These are phyloP conservation scores for Artemisia tridentata DNA, from an alignment of 129 eudicot genomes.

Conservation along the genomic window DNA sequence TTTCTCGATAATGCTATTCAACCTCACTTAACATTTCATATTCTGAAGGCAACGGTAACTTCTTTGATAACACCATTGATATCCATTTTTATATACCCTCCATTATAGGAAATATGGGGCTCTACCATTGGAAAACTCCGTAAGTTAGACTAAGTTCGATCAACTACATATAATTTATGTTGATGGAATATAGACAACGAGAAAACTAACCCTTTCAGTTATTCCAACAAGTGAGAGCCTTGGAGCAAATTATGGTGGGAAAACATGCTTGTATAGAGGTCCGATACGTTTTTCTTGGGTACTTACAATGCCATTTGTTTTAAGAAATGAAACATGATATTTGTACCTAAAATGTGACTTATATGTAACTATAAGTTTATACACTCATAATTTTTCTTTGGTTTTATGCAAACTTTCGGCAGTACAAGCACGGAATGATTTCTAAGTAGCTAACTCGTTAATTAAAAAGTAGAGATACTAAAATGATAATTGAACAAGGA, in stretches of 20 bases:
- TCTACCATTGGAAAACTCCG: slow-evolving; percentile 1
- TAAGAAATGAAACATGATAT: slow-evolving; percentile 39
- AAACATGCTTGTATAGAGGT: slow-evolving; percentile 12
- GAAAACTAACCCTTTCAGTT: slow-evolving; percentile 32
- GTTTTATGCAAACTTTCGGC: not conserved
- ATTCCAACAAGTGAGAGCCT: slow-evolving; percentile 53
- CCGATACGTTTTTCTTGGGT: slow-evolving; percentile 27
- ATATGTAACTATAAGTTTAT: not conserved
- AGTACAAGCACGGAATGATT: too few species aligned
- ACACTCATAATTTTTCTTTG: not conserved
- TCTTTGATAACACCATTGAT: slow-evolving; percentile 42
- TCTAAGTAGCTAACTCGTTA: too few species aligned
- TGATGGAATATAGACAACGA: not conserved
- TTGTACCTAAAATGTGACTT: not conserved
- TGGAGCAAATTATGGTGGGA: slow-evolving; percentile 55
- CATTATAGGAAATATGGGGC: slow-evolving; percentile 14
- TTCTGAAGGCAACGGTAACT: slow-evolving; percentile 45
- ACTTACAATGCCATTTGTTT: slow-evolving; percentile 38
- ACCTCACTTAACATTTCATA: slow-evolving; percentile 46
- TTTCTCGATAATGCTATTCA: slow-evolving; percentile 23
- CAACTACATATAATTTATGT: not conserved
- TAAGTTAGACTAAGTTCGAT: not conserved
- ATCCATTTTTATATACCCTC: slow-evolving; percentile 59
- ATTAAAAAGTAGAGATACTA: too few species aligned
- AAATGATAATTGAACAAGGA: too few species aligned